These are phyloP conservation scores for Tricholoma bakamatsutake DNA, from an alignment of 768 basidiomycete genomes.

Conservation along the genomic window DNA sequence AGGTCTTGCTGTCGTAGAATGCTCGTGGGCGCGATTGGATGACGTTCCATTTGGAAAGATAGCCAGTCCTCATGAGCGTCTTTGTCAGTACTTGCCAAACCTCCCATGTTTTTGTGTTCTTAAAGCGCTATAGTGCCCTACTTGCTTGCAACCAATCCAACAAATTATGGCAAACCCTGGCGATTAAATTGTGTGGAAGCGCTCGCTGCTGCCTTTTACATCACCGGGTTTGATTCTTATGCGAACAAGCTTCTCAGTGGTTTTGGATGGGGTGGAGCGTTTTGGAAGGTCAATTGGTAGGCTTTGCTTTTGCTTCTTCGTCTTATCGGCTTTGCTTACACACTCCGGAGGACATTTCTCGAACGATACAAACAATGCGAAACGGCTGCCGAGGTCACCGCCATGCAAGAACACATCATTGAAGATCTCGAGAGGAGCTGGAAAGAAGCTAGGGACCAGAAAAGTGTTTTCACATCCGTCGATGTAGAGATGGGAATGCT, in stretches of 20 bases:
- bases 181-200: slow-evolving; percentile 92
- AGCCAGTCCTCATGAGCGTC: slow-evolving; percentile 84
- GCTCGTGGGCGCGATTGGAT: slow-evolving; percentile 93
- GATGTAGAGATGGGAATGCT: background rate
- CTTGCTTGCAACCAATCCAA: slow-evolving; percentile 91
- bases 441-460: slow-evolving; percentile 44
- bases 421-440: slow-evolving; percentile 62
- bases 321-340: background rate
- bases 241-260: slow-evolving; percentile 72
- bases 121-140: slow-evolving; percentile 68
- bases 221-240: slow-evolving; percentile 79
- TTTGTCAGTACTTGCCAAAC: slow-evolving; percentile 50
- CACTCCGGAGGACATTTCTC: slow-evolving; percentile 47
- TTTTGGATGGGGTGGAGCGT: slow-evolving; percentile 91
- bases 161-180: slow-evolving; percentile 98
- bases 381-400: slow-evolving; percentile 50
- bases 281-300: slow-evolving; percentile 80
- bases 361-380: slow-evolving; percentile 72
- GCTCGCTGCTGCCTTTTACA: slow-evolving; percentile 91
- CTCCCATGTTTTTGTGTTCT: background rate
- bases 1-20: slow-evolving; percentile 96
- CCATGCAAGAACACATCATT: slow-evolving; percentile 64
- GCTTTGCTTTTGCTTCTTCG: slow-evolving; percentile 12
- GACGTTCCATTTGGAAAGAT: slow-evolving; percentile 96
- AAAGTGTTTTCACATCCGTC: slow-evolving; percentile 31